A percentile compares a stretch with the other conserved stretches of the same genome.
These are phyloP conservation scores for Acer saccharum DNA, from an alignment of 345 rosid species.

Conservation along the genomic window DNA sequence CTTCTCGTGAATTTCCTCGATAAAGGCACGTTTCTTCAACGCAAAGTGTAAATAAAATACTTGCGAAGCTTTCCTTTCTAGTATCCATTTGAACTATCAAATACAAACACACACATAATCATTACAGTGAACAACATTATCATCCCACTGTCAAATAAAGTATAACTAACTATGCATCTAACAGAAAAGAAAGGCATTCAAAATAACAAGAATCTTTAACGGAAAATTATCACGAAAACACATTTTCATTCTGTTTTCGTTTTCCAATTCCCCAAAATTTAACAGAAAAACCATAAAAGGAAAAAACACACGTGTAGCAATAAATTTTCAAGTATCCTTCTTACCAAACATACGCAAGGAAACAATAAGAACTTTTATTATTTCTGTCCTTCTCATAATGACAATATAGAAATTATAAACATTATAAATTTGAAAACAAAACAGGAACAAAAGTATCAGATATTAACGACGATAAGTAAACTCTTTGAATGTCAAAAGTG, in stretches of 20 bases:
- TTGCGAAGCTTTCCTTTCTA: conserved; percentile 87
- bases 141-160: neutral
- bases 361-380: neutral
- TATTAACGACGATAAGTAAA: no score
- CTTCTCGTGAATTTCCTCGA: conserved; percentile 97
- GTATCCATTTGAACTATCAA: conserved; percentile 85
- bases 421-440: neutral
- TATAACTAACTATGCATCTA: no score
- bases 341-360: neutral
- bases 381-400: neutral
- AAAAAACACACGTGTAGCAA: neutral
- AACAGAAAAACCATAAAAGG: neutral
- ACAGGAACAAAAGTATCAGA: no score
- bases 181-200: no score
- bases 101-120: conserved; percentile 12
- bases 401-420: neutral
- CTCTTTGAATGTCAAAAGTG: neutral
- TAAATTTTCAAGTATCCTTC: neutral
- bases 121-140: conserved; percentile 1
- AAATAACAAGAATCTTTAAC: no score
- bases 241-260: no score
- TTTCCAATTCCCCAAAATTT: no score
- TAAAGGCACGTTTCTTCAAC: conserved; percentile 83
- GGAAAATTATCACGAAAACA: no score
- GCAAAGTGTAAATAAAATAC: conserved; percentile 90